phyloP scores from a whole-genome alignment of 2,329 filamentous ascomycete species.

The Penicillium sp. region DNA sequence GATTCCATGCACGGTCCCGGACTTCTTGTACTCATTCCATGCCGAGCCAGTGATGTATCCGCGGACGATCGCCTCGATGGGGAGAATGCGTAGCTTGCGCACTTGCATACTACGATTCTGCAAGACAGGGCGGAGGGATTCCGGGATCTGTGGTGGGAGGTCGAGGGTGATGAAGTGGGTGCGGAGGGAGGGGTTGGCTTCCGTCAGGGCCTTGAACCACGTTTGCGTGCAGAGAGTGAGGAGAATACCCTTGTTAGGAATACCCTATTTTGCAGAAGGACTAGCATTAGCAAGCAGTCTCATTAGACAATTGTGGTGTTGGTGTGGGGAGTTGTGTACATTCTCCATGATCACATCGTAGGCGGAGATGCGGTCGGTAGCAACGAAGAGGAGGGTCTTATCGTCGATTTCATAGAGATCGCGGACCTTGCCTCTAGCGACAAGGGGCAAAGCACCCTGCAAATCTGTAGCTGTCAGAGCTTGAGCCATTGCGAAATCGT shows the following conservation, averaged over 20 bases:
- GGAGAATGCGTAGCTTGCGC: slow-evolving; percentile 69
- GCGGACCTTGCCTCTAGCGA: slow-evolving; percentile 71
- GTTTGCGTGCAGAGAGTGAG: slow-evolving; percentile 65
- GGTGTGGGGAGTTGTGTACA: slow-evolving; percentile 51
- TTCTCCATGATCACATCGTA: slow-evolving; percentile 91
- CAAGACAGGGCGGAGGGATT: slow-evolving; percentile 52
- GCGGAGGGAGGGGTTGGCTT: slow-evolving; percentile 56
- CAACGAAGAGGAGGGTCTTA: slow-evolving; percentile 73
- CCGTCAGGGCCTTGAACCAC: slow-evolving; percentile 64
- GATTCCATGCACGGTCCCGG: slow-evolving; percentile 78
- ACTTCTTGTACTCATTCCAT: slow-evolving; percentile 72
- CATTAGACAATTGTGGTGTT: neutral
- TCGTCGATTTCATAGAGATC: slow-evolving; percentile 74
- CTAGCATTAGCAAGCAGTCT: slow-evolving; percentile 21
- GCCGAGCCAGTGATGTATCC: slow-evolving; percentile 86
- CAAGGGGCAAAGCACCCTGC: slow-evolving; percentile 45
- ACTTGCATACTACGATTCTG: slow-evolving; percentile 74
- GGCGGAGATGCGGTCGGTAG: slow-evolving; percentile 87
- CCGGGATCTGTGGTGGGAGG: slow-evolving; percentile 52
- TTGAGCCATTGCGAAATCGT: slow-evolving; percentile 32
- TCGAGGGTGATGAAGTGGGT: slow-evolving; percentile 63
- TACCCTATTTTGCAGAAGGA: slow-evolving; percentile 48
- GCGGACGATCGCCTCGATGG: slow-evolving; percentile 80
- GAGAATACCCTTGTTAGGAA: slow-evolving; percentile 65
- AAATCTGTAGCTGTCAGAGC: slow-evolving; percentile 45